phyloP scores from a whole-genome alignment of 768 basidiomycete species.

The Grammothele lineata region DNA sequence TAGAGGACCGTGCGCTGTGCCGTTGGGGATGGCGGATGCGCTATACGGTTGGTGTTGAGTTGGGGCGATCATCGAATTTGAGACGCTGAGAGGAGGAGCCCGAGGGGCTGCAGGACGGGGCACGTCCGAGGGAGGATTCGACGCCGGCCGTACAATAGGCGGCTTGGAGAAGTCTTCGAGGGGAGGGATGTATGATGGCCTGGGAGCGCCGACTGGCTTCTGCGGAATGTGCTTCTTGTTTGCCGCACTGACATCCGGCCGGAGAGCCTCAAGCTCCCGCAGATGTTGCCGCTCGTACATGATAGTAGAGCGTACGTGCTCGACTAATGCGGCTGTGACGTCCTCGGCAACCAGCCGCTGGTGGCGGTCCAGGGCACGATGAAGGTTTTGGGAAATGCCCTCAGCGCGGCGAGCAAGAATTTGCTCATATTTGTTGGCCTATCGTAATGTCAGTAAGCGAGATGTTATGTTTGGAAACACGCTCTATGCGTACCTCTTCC shows the following conservation, averaged over 20 bases:
- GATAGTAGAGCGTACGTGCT: conserved; percentile 88
- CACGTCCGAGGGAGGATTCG: conserved; percentile 17
- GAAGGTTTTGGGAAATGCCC: conserved; percentile 92
- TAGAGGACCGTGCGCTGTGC: neutral
- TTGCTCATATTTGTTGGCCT: conserved; percentile 92
- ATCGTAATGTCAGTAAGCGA: conserved; percentile 4
- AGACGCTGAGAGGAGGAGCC: conserved; percentile 6
- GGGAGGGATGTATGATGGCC: conserved; percentile 57
- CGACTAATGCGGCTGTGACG: conserved; percentile 82
- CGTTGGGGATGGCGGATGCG: too few species aligned
- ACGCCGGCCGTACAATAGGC: conserved; percentile 22
- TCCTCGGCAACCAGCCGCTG: conserved; percentile 88
- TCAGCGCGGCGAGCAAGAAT: conserved; percentile 80
- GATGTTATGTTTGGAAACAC: conserved; percentile 5
- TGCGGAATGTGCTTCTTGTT: conserved; percentile 52
- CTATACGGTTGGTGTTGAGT: too few species aligned
- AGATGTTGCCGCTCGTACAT: conserved; percentile 89
- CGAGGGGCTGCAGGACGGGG: conserved; percentile 15
- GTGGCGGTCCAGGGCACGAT: conserved; percentile 80
- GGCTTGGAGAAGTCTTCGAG: conserved; percentile 55
- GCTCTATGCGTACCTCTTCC: conserved; percentile 61
- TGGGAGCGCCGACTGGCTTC: conserved; percentile 47
- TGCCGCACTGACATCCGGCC: conserved; percentile 68
- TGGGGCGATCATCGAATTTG: conserved; percentile 2
- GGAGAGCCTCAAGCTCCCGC: conserved; percentile 82